phyloP scores from a whole-genome alignment of 2,329 filamentous ascomycete genomes.

The Colletotrichum chlorophyti region DNA sequence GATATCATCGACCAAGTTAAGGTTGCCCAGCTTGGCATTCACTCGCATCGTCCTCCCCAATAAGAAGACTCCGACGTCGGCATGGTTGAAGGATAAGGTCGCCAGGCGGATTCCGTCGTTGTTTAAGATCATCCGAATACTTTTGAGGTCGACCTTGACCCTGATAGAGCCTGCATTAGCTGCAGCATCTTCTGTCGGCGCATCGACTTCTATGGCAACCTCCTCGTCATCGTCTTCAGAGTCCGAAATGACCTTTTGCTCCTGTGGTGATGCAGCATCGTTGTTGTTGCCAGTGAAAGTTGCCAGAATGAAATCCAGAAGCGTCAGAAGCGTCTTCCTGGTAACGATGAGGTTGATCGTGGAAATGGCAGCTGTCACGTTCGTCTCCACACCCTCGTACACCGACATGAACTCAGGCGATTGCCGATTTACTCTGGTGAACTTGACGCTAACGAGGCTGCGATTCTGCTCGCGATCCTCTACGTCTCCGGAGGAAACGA shows the following conservation, averaged over 20 bases:
- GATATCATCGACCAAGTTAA: constrained; percentile 91
- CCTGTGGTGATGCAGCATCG: constrained; percentile 36
- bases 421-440: constrained; percentile 84
- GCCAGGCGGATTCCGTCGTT: constrained; percentile 96
- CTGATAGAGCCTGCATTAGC: constrained; percentile 76
- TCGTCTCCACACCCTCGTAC: constrained; percentile 93
- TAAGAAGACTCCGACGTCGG: constrained; percentile 89
- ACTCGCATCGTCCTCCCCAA: constrained; percentile 87
- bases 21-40: constrained; percentile 83
- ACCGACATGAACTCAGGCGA: constrained; percentile 93
- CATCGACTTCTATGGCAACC: constrained; percentile 22
- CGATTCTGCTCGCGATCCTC: constrained; percentile 78
- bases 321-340: constrained; percentile 85
- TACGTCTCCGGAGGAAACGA: constrained; percentile 82
- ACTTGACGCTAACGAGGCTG: constrained; percentile 88
- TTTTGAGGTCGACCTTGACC: constrained; percentile 92
- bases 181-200: constrained; percentile 8
- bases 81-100: constrained; percentile 90
- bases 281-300: constrained; percentile 79
- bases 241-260: constrained; percentile 44
- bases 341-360: constrained; percentile 98
- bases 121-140: constrained; percentile 92
- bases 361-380: constrained; percentile 88
- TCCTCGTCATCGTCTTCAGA: constrained; percentile 45
- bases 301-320: constrained; percentile 91